phyloP scores from a whole-genome alignment of 2,329 filamentous ascomycete genomes.

The Canariomyces notabilis region DNA sequence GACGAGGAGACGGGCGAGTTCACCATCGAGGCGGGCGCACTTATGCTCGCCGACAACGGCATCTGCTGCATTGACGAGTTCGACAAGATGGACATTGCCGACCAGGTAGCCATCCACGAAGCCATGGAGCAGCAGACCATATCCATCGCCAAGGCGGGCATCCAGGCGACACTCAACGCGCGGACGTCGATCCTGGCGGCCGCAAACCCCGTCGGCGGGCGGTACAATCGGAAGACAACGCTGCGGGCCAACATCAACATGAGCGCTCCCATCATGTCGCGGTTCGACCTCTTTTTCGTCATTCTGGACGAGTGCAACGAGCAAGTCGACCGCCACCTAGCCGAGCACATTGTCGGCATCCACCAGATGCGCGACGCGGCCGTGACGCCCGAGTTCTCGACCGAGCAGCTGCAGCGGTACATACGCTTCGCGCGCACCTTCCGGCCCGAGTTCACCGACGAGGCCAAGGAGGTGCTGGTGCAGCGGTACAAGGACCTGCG shows the following conservation, averaged over 20 bases:
- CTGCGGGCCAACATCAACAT: conserved; percentile 96
- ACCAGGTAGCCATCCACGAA: conserved; percentile 99
- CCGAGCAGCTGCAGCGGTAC: conserved; percentile 92
- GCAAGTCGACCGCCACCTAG: conserved; percentile 80
- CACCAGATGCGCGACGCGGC: conserved; percentile 91
- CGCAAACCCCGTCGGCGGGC: conserved; percentile 89
- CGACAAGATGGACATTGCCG: conserved; percentile 97
- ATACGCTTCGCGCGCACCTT: conserved; percentile 96
- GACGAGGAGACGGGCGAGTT: conserved; percentile 98
- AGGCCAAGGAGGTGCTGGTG: conserved; percentile 80
- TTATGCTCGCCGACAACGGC: conserved; percentile 96
- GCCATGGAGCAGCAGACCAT: conserved; percentile 99
- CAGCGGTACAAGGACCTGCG: conserved; percentile 93
- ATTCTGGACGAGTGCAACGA: conserved; percentile 97
- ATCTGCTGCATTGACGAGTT: conserved; percentile 99
- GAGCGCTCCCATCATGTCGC: conserved; percentile 97
- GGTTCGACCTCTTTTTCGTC: conserved; percentile 98
- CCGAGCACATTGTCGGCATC: conserved; percentile 89
- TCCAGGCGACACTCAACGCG: conserved; percentile 94
- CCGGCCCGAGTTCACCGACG: conserved; percentile 83
- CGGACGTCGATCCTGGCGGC: conserved; percentile 92
- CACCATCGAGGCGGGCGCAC: conserved; percentile 94
- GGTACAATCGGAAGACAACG: conserved; percentile 96
- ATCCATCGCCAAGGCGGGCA: conserved; percentile 96
- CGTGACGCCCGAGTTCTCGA: conserved; percentile 88